Base-by-base conservation (phyloP, 805 yeast species). In the Yarrowia osloensis region DNA sequence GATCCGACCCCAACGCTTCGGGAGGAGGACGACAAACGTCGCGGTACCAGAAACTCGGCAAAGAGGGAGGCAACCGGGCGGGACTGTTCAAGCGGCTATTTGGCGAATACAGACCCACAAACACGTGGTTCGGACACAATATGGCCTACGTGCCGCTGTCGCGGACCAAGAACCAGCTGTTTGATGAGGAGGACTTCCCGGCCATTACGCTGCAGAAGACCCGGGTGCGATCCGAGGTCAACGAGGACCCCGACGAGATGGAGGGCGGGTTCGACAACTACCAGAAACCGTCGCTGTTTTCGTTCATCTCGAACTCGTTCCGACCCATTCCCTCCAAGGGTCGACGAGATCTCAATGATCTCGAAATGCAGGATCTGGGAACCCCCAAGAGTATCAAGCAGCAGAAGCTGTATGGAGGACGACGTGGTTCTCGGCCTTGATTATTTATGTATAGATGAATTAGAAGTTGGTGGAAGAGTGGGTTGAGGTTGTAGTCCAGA, bases 361-460 rank as follows among this genome's bases (percentile, higher is more conserved):
- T 57, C 28, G 63, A 57, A 12, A 57, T 57, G 63, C 63, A 57
- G 37, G 49, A 40, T 40, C 63, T 57, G 6, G 47, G 49, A 22
- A 54, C 61, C 19, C 61, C 61, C 61, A 54, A 54, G 61, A 54
- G 61, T 24, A 54, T 54, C 61, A 54, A 54, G 44, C 61, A 54
- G 44, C 61, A 54, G 33, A 54, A 54, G 44, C 31, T 54, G 44
- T 54, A 54, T 6, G 61, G 61, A 24, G 61, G 61, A 9, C 12
- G 61, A 24, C 44, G 61, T 7, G 61, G 61, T 15, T 54, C 61
- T 9, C 44, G 61, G 6, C 29, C 61, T 11, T 54, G 44, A 54
- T 54, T 54, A 54, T 54, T 54, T 54, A 50, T 50, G 42, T 19
- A 46, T 49, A 50, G 57, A 50, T 31, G 57, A 24, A 47, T 44